These are phyloP conservation scores for Coniochaeta ligniaria DNA, from an alignment of 2,329 filamentous ascomycete species.

Conservation along the genomic window DNA sequence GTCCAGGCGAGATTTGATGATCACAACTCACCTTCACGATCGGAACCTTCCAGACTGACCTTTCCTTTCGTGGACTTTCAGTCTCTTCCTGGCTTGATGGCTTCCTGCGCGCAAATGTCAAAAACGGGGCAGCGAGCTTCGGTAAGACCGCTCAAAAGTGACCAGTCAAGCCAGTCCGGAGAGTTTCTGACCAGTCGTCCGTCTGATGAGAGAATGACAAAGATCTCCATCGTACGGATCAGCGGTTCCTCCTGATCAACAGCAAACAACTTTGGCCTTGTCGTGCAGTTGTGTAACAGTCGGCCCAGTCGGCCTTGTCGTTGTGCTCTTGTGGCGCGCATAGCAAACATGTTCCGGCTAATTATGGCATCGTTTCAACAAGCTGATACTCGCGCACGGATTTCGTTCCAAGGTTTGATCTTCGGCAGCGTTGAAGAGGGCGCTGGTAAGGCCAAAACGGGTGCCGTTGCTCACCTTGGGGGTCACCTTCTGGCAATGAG, in stretches of 20 bases:
- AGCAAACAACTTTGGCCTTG: neutral
- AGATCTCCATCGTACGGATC: neutral
- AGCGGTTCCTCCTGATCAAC: neutral
- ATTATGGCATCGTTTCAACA: constrained; percentile 12
- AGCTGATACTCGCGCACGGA: neutral
- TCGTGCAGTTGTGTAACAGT: neutral
- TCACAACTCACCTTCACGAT: neutral
- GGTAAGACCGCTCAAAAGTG: neutral
- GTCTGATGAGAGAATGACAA: neutral
- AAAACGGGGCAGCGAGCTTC: neutral
- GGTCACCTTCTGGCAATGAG: neutral
- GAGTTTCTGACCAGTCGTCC: neutral
- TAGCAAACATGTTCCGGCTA: constrained; percentile 11
- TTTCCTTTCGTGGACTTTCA: neutral
- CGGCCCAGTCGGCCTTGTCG: neutral
- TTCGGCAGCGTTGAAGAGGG: constrained; percentile 3
- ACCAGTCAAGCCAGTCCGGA: neutral
- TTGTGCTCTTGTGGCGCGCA: constrained; percentile 2
- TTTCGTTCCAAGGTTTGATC: constrained; percentile 4
- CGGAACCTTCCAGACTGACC: neutral
- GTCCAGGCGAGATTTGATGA: neutral
- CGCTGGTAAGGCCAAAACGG: neutral
- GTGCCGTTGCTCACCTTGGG: neutral
- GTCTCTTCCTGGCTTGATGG: too few relatives aligned
- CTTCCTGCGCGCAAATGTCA: neutral